Percentiles rank a stretch among this genome's conserved stretches.
These are phyloP conservation scores for Comarum palustre DNA, from an alignment of 306 rosid species.

Conservation along the genomic window DNA sequence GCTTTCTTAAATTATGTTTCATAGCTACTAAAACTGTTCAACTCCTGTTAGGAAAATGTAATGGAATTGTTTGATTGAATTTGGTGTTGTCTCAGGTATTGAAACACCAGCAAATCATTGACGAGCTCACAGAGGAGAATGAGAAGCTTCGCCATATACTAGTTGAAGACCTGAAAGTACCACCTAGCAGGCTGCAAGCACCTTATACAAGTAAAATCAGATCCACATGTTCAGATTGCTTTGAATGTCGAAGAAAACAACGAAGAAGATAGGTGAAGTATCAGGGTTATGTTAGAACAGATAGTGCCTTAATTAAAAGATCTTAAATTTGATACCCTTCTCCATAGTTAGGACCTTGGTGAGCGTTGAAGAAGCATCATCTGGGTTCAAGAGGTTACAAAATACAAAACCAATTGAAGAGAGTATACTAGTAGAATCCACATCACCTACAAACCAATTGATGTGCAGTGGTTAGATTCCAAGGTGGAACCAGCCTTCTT, in stretches of 20 bases:
- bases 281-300: slow-evolving; percentile 3
- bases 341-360: slow-evolving; percentile 5
- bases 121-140: slow-evolving; percentile 80
- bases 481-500: not conserved
- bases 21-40: not conserved
- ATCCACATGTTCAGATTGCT: slow-evolving; percentile 60
- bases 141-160: slow-evolving; percentile 77
- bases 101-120: slow-evolving; percentile 84
- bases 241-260: slow-evolving; percentile 81
- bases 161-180: slow-evolving; percentile 71
- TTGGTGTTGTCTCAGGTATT: slow-evolving; percentile 51
- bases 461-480: not conserved
- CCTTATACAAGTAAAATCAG: slow-evolving; percentile 47
- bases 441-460: not conserved
- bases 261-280: slow-evolving; percentile 44
- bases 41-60: slow-evolving; percentile 5
- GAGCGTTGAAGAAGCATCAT: not conserved
- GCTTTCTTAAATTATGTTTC: not conserved
- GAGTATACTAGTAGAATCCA: not conserved
- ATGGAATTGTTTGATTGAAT: not conserved
- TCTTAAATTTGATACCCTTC: not conserved
- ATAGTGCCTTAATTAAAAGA: slow-evolving; percentile 18
- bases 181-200: slow-evolving; percentile 61
- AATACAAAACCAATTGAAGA: not conserved
- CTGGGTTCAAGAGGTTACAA: not conserved